A percentile compares a stretch with the other conserved stretches of the same genome.
These are phyloP conservation scores for Alternaria ethzedia DNA, from an alignment of 2,329 filamentous ascomycete species.

Conservation along the genomic window DNA sequence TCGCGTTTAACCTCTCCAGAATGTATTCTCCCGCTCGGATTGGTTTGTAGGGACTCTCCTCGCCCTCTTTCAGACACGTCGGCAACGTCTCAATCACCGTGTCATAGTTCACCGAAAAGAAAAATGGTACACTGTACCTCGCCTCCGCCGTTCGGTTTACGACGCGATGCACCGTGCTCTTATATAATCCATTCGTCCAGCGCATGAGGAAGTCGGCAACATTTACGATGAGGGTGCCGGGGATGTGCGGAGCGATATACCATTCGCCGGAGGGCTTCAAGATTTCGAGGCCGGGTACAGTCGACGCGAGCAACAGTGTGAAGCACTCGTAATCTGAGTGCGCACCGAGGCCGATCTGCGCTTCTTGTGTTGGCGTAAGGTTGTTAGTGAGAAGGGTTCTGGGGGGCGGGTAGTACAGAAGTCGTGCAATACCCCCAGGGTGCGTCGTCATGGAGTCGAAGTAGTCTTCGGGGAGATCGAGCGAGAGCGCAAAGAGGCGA, in stretches of 20 bases:
- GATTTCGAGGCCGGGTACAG: constrained; percentile 42
- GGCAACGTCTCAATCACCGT: constrained; percentile 48
- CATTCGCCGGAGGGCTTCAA: constrained; percentile 40
- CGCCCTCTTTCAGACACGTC: constrained; percentile 44
- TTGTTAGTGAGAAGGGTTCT: constrained; percentile 21
- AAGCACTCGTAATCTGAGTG: constrained; percentile 47
- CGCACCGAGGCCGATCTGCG: constrained; percentile 48
- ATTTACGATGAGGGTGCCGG: constrained; percentile 59
- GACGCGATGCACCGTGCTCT: constrained; percentile 58
- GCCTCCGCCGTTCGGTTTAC: constrained; percentile 50
- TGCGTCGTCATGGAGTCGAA: constrained; percentile 52
- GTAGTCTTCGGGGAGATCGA: constrained; percentile 47
- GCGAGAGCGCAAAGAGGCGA: constrained; percentile 49
- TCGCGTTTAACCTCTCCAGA: constrained; percentile 45
- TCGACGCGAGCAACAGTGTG: constrained; percentile 41
- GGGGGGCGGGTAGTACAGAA: constrained; percentile 49
- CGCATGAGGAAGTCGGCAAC: constrained; percentile 60
- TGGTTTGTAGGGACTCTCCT: constrained; percentile 42
- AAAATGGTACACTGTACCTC: constrained; percentile 56
- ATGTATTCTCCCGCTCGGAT: constrained; percentile 51
- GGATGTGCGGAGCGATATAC: constrained; percentile 47
- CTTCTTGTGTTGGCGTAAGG: constrained; percentile 11
- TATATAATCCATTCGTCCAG: constrained; percentile 58
- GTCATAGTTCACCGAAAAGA: constrained; percentile 55
- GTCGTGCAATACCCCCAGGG: constrained; percentile 49